These are phyloP conservation scores for Botryosphaeria dothidea DNA, from an alignment of 2,329 filamentous ascomycete genomes.

Conservation along the genomic window DNA sequence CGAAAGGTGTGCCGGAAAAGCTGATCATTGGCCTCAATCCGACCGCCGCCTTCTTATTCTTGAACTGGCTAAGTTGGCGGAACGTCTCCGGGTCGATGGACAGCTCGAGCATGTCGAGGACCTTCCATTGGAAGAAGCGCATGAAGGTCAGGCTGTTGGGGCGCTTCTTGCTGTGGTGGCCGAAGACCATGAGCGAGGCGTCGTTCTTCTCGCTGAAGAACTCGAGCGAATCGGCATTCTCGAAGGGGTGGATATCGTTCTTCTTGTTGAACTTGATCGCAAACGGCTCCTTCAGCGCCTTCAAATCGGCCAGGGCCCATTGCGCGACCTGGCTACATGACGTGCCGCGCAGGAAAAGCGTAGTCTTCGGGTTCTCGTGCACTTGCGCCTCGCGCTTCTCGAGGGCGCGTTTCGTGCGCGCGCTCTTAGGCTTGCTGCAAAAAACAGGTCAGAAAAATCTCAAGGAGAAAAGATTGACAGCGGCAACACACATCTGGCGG, in stretches of 20 bases:
- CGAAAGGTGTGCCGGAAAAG: conserved; percentile 88
- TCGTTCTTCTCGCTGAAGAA: conserved; percentile 99
- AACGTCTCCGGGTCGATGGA: conserved; percentile 75
- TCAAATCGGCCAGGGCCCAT: conserved; percentile 81
- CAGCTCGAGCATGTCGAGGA: conserved; percentile 94
- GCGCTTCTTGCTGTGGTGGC: conserved; percentile 88
- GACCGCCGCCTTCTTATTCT: conserved; percentile 62
- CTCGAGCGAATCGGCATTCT: conserved; percentile 82
- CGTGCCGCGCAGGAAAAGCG: conserved; percentile 85
- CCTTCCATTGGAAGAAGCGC: conserved; percentile 80
- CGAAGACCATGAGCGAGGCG: conserved; percentile 80
- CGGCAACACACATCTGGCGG: conserved; percentile 14
- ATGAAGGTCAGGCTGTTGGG: conserved; percentile 83
- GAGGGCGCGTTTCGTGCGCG: conserved; percentile 91
- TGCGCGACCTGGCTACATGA: conserved; percentile 80
- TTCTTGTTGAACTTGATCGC: conserved; percentile 95
- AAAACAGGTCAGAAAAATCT: background rate
- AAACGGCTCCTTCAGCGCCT: conserved; percentile 80
- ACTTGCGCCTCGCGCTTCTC: conserved; percentile 90
- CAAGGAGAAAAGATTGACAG: too few relatives aligned
- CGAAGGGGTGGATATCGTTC: conserved; percentile 93
- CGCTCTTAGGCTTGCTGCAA: conserved; percentile 68
- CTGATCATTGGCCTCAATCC: conserved; percentile 86
- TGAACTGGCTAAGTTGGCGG: conserved; percentile 72
- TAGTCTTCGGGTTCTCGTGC: conserved; percentile 85